Evolutionary conservation across 495 filamentous ascomycete genomes (phyloP), one percentile per base, ranked within the genome.

Genomic region (Daldinia caldariorum): DNA sequence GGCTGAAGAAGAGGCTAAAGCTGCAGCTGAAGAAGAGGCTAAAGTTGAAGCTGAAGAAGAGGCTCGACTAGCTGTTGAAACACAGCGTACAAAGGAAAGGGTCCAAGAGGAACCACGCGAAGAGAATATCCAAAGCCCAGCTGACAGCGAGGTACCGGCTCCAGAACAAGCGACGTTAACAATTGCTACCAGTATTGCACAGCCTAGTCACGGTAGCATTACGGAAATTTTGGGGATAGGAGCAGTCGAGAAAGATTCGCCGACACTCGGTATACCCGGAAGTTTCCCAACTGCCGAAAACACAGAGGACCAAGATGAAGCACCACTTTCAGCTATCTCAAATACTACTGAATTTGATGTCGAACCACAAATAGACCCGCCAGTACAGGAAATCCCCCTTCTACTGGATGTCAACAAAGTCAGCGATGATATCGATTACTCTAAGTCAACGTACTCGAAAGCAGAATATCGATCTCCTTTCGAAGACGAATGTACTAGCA

Each of bases 341-440:
- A 87, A 85, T 53, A 84, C 84, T n/a, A 92, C 88, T 6, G 84
- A 87, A 64, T 90, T 92, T 70, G 91, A 93, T 61, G 84, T 83
- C 34, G 91, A 93, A 56, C 87, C 88, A 43, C 90, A 92, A 72
- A 85, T 83, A 3, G 87, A 89, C n/a, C 78, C 87, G 2, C 76
- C 65, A 26, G 68, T 67, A 43, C 71, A 64, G 55, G 68, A 75
- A 49, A 55, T 68, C 7, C 71, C 72, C 32, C 66, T 77, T 18
- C 66, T 73, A 31, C 39, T 71, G 38, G 74, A 77, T 14, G 59
- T 76, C 51, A 66, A 41, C 57, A 74, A 72, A 72, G 43, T 18
- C 16, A n/a, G 45, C 50, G 39, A 58, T 31, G 61, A 55, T 31
- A 51, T 58, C 35, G 61, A 51, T 34, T 60, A 62, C 29, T 9